Base-by-base conservation (phyloP, 192 early-diverging fungal species). In the Backusella macrospora region DNA sequence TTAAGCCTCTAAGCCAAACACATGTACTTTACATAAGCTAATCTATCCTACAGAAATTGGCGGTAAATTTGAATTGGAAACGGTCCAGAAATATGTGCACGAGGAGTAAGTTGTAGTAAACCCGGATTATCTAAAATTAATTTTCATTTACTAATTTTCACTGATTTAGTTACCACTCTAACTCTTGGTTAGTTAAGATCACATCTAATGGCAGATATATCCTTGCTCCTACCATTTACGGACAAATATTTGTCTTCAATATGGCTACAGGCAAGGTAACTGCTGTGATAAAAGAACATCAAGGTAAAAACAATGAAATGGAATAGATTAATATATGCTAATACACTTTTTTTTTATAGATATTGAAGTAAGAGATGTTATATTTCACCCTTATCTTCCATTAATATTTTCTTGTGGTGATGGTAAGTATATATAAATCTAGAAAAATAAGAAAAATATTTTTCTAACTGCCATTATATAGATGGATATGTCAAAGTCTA, bases 171-270 rank as follows among this genome's bases (percentile, higher is more conserved):
- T 93, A 93, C 69, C 85, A 84, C 68, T 92, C 96, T 16, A 98
- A 98, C 76, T 97, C 96, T 34, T 98, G 96, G 96, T 84, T 96
- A 15, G 93, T 94, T 42, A 95, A 95, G 43, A 86, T 98, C 40
- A 79, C 94, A 0, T 90, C 90, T 26, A 98, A 96, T 76, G 94
- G 95, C 9, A 83, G 95, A 43, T 96, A 96, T 72, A 70, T 98
- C 14, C 75, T 90, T 44, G 96, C 96, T 23, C 96, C 96, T 0
- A 96, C 96, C 4, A 91, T 92, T 55, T 91, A 91, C 62, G 96
- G 96, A 3, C 89, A 94, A 68, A 89, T 97, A 21, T 95, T 96
- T 82, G 82, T 93, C 37, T 98, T 93, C 77, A 89, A 92, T 76
- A 72, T 97, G 48, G 81, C 83, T 37, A 92, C 90, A 0, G 96